Conservation (phyloP, 2,329 filamentous ascomycete species). For the Colletotrichum higginsianum region DNA sequence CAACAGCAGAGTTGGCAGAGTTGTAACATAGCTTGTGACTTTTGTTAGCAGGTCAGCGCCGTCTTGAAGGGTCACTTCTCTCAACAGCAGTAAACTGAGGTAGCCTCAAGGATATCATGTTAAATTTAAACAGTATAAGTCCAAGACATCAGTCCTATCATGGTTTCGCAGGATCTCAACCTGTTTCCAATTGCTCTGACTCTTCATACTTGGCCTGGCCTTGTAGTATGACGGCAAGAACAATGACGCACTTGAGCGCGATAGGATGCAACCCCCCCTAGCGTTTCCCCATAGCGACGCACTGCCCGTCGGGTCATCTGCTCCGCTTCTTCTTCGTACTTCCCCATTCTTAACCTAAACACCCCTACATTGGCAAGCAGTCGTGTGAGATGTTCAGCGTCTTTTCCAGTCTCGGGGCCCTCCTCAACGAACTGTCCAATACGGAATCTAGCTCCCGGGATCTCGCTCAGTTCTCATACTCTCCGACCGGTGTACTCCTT, state of each 20-base stretch:
- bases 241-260: neutral
- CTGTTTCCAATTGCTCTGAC: conserved; percentile 32
- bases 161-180: too few species aligned
- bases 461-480: neutral
- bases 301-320: neutral
- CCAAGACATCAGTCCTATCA: too few species aligned
- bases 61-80: too few species aligned
- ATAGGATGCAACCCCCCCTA: neutral
- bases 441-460: neutral
- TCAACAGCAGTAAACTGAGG: too few species aligned
- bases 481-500: neutral
- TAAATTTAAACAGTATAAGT: too few species aligned
- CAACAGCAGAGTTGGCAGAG: too few species aligned
- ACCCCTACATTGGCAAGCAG: neutral
- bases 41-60: too few species aligned
- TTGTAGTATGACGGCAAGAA: too few species aligned
- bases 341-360: rapidly evolving
- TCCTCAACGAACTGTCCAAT: neutral
- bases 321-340: neutral
- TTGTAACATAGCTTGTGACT: too few species aligned
- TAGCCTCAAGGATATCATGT: too few species aligned
- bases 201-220: conserved; percentile 36
- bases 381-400: too few species aligned
- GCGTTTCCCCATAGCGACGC: neutral
- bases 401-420: neutral